Conservation (phyloP, 805 yeast species). For the Metschnikowia vanudenii region DNA sequence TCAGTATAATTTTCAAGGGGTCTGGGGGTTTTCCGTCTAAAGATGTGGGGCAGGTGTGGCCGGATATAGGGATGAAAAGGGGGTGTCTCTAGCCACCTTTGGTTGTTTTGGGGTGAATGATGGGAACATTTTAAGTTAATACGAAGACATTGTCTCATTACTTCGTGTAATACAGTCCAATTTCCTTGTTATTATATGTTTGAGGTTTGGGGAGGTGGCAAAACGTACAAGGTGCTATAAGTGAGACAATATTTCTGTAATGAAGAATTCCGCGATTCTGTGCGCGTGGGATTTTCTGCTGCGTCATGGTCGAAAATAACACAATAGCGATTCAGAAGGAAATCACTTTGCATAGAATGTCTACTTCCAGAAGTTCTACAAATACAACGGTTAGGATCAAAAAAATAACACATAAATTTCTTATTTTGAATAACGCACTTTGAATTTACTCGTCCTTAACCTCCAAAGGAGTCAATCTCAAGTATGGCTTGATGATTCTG, state of each 20-base stretch:
- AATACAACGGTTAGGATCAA: too few relatives aligned
- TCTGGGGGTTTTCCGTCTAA: background rate
- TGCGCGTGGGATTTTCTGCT: background rate
- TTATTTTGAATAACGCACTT: background rate
- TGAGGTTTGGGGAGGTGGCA: too few relatives aligned
- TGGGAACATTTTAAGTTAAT: background rate
- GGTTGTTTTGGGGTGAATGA: background rate
- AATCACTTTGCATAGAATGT: too few relatives aligned
- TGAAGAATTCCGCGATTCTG: background rate
- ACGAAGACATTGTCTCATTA: slow-evolving; percentile 1
- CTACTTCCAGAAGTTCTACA: too few relatives aligned
- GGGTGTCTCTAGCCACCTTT: background rate
- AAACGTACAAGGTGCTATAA: too few relatives aligned
- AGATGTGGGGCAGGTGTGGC: background rate
- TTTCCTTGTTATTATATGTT: background rate
- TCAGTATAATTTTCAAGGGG: background rate
- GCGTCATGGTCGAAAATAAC: too few relatives aligned
- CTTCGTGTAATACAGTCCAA: background rate
- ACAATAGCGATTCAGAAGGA: too few relatives aligned
- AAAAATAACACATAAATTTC: too few relatives aligned
- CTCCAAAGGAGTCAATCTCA: slow-evolving; percentile 60
- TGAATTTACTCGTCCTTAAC: slow-evolving; percentile 20
- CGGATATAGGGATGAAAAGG: background rate
- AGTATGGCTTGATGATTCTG: slow-evolving; percentile 85
- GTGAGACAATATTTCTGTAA: too few relatives aligned